Evolutionary conservation across 768 basidiomycete species (phyloP).

Genomic region (Leucosporidium creatinivorum): DNA sequence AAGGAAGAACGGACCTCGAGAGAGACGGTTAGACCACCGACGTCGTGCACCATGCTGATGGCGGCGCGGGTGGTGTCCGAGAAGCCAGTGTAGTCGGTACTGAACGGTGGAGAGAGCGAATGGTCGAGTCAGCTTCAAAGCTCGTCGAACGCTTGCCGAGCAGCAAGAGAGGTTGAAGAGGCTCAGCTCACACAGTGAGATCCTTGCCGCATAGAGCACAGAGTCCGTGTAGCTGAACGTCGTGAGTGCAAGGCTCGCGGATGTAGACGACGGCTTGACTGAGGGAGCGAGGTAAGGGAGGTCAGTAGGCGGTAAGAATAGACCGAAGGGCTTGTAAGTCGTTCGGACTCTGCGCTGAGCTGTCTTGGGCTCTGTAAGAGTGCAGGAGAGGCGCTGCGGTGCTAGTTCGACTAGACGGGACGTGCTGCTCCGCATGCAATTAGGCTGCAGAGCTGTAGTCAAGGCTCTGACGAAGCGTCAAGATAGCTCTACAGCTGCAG

Average conservation of each 20-base stretch:
- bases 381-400: no score
- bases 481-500: background rate
- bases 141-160: slow-evolving; percentile 13
- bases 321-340: background rate
- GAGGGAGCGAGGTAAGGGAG: background rate
- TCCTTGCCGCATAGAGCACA: slow-evolving; percentile 94
- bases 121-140: background rate
- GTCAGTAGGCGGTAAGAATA: no score
- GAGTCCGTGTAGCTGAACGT: slow-evolving; percentile 81
- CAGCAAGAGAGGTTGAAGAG: slow-evolving; percentile 7
- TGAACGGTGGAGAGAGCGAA: slow-evolving; percentile 31
- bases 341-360: background rate
- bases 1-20: slow-evolving; percentile 3
- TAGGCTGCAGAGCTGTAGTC: background rate
- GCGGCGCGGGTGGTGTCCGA: slow-evolving; percentile 77
- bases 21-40: slow-evolving; percentile 40
- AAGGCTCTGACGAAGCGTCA: background rate
- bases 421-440: no score
- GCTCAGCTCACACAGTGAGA: slow-evolving; percentile 65
- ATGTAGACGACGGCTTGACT: slow-evolving; percentile 49
- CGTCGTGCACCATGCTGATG: slow-evolving; percentile 91
- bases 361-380: background rate
- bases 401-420: no score
- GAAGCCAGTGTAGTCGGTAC: slow-evolving; percentile 79
- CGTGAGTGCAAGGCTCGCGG: slow-evolving; percentile 91